A percentile compares a stretch with the other conserved stretches of the same genome.
Conservation (phyloP, 345 rosid genomes). For the Eucalyptus marginata region DNA sequence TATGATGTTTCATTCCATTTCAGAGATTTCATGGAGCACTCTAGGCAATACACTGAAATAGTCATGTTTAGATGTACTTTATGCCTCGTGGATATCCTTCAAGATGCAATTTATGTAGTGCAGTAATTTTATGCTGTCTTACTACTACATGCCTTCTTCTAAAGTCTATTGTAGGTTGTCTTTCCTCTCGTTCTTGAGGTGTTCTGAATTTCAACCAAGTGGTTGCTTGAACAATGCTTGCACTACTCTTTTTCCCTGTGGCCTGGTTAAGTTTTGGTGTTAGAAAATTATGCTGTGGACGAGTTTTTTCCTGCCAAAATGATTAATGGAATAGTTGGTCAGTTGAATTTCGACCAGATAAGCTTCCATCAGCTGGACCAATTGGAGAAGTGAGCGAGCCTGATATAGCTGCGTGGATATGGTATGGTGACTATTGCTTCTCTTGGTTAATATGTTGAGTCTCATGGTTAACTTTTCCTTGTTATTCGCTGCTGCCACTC, state of each 20-base stretch:
- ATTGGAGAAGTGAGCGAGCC: background rate
- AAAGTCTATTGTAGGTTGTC: background rate
- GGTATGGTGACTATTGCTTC: background rate
- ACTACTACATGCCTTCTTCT: background rate
- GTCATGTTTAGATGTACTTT: background rate
- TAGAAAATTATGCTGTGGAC: background rate
- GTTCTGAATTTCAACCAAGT: background rate
- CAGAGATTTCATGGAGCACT: background rate
- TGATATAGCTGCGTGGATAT: background rate
- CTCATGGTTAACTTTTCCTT: background rate
- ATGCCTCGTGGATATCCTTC: background rate
- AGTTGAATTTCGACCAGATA: background rate
- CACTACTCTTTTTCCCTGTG: background rate
- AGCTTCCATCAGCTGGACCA: background rate
- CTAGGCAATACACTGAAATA: background rate
- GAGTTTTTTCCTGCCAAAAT: background rate
- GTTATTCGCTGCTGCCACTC: background rate
- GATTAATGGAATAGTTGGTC: background rate
- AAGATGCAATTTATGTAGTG: background rate
- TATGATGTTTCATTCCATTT: background rate
- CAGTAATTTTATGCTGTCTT: background rate
- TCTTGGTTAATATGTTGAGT: background rate
- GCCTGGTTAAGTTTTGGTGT: background rate
- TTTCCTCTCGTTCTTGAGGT: background rate
- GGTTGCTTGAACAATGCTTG: background rate